These are phyloP conservation scores for Wickerhamiella hasegawae DNA, from an alignment of 805 yeast genomes.

Conservation along the genomic window DNA sequence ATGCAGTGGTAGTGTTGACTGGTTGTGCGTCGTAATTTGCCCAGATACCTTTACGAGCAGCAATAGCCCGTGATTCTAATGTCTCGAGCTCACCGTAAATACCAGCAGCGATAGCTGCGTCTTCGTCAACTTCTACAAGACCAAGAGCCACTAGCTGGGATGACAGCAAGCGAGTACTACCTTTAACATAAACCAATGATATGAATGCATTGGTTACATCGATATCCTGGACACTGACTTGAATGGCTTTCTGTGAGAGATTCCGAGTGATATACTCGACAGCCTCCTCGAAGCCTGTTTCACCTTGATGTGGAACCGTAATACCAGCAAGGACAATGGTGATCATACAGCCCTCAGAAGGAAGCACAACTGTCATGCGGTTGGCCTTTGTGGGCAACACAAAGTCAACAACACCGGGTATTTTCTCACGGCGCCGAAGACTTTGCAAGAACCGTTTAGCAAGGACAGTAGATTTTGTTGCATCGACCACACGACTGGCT, in stretches of 20 bases:
- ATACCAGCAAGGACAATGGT: slow-evolving; percentile 67
- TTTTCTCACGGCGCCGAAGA: slow-evolving; percentile 45
- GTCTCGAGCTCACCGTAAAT: slow-evolving; percentile 36
- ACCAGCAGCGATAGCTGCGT: slow-evolving; percentile 43
- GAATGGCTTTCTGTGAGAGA: slow-evolving; percentile 57
- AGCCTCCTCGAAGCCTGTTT: slow-evolving; percentile 31
- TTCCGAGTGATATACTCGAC: slow-evolving; percentile 36
- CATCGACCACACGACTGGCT: no score
- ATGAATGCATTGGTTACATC: slow-evolving; percentile 74
- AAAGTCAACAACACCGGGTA: slow-evolving; percentile 57
- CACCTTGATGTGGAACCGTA: slow-evolving; percentile 26
- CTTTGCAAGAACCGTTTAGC: slow-evolving; percentile 63
- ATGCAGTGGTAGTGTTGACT: no score
- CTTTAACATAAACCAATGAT: slow-evolving; percentile 44
- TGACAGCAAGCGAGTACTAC: slow-evolving; percentile 26
- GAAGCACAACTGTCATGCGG: slow-evolving; percentile 47
- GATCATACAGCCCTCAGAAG: slow-evolving; percentile 54
- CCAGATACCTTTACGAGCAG: slow-evolving; percentile 51
- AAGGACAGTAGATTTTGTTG: slow-evolving; percentile 54
- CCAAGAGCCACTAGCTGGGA: slow-evolving; percentile 44
- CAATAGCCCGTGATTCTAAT: slow-evolving; percentile 49
- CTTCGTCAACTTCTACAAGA: slow-evolving; percentile 45
- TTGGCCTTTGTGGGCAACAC: slow-evolving; percentile 41
- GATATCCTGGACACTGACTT: slow-evolving; percentile 46
- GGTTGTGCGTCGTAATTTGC: no score